phyloP scores from a whole-genome alignment of 1,139 yeast genomes.

The Spathaspora jeffriesii region DNA sequence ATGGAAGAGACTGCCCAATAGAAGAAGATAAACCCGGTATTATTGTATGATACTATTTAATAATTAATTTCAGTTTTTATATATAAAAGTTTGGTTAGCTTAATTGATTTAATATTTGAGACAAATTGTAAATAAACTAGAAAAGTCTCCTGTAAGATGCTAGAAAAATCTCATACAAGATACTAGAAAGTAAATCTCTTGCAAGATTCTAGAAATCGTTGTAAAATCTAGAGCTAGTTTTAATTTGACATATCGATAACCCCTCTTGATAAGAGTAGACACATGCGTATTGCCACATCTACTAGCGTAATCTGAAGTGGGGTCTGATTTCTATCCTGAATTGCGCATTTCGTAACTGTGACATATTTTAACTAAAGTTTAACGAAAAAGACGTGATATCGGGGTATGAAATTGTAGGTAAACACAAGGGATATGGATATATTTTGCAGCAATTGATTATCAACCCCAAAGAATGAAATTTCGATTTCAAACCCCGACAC shows the following conservation, averaged over 20 bases:
- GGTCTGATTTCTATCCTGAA: neutral
- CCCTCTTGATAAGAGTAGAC: neutral
- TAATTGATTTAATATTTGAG: neutral
- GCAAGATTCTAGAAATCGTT: no score
- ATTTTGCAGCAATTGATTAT: slow-evolving; percentile 1
- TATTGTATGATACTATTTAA: no score
- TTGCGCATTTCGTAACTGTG: neutral
- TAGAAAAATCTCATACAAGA: no score
- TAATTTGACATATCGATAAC: no score
- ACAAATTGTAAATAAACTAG: neutral
- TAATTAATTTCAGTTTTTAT: neutral
- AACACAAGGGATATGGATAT: neutral
- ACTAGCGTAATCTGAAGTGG: neutral
- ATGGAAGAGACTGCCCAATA: slow-evolving; percentile 22
- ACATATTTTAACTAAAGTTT: no score
- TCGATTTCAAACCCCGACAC: neutral
- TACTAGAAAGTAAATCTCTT: no score
- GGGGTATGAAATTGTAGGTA: neutral
- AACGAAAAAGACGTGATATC: neutral
- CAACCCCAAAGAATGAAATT: neutral
- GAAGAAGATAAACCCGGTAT: slow-evolving; percentile 12
- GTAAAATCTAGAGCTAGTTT: no score
- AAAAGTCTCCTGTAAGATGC: no score
- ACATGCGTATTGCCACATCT: neutral
- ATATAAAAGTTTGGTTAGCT: neutral